A percentile compares a stretch with the other conserved stretches of the same genome.
phyloP scores from a whole-genome alignment of 345 rosid genomes.

The Populus nigra region DNA sequence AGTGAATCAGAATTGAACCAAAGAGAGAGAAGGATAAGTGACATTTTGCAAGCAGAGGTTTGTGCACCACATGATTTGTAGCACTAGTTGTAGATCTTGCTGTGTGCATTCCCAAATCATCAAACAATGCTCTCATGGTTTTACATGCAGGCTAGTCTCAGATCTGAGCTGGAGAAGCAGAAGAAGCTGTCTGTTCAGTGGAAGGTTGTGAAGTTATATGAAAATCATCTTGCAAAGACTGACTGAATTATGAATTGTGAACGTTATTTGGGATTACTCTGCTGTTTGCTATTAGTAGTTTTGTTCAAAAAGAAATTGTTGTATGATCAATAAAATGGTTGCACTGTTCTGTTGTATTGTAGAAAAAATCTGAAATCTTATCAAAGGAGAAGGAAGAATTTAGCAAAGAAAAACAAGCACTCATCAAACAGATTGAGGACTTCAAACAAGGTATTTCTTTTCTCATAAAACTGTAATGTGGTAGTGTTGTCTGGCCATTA shows the following conservation, averaged over 20 bases:
- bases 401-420: slow-evolving; percentile 64
- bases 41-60: slow-evolving; percentile 66
- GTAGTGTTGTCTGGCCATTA: background rate
- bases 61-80: background rate
- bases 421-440: slow-evolving; percentile 78
- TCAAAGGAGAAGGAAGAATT: slow-evolving; percentile 74
- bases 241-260: background rate
- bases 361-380: slow-evolving; percentile 51
- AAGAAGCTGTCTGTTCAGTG: slow-evolving; percentile 39
- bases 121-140: background rate
- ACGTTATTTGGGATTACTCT: background rate
- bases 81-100: background rate
- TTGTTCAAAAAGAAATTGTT: background rate
- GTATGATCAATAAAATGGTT: background rate
- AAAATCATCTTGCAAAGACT: background rate
- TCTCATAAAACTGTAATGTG: background rate
- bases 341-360: background rate
- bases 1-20: slow-evolving; percentile 57
- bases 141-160: slow-evolving; percentile 43
- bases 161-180: slow-evolving; percentile 56
- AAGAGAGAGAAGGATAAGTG: slow-evolving; percentile 61
- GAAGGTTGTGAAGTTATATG: slow-evolving; percentile 41
- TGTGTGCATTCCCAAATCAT: no score
- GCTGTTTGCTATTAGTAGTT: background rate
- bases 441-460: slow-evolving; percentile 66